Conservation (phyloP, 345 rosid species). For the Sapria himalayana region DNA sequence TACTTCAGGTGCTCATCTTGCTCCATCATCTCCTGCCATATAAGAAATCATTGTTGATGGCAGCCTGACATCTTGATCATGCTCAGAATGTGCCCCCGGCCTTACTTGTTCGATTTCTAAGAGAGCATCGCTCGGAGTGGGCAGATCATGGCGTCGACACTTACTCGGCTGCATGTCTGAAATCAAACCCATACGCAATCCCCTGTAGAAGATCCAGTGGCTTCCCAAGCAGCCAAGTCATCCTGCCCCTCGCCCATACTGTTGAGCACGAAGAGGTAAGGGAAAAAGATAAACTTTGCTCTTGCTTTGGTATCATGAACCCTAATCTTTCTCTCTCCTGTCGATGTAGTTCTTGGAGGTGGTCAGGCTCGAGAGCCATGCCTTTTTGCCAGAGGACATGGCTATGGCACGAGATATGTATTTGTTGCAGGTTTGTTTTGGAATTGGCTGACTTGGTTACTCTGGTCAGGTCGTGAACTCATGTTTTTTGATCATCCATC, state of each 20-base stretch:
- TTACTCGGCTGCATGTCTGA: conserved; percentile 68
- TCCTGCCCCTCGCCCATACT: conserved; percentile 80
- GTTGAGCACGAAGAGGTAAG: conserved; percentile 88
- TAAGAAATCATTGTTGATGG: neutral
- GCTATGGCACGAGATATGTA: conserved; percentile 83
- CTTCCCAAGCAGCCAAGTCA: conserved; percentile 76
- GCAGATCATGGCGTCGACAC: conserved; percentile 86
- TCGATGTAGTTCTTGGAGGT: conserved; percentile 60
- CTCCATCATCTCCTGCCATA: neutral
- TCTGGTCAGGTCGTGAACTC: neutral
- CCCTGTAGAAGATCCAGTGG: conserved; percentile 80
- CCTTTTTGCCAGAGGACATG: conserved; percentile 76
- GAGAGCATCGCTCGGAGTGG: conserved; percentile 98
- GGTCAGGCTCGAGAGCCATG: conserved; percentile 75
- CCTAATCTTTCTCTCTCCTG: neutral
- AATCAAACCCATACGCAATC: conserved; percentile 64
- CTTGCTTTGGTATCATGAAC: neutral
- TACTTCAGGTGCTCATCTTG: conserved; percentile 45
- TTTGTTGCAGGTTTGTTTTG: conserved; percentile 56
- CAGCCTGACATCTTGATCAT: neutral
- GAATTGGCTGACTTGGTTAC: too few species aligned
- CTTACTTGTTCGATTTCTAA: conserved; percentile 65
- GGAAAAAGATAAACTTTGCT: too few species aligned
- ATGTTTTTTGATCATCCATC: neutral
- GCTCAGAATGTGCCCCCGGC: conserved; percentile 83